A percentile compares a stretch with the other conserved stretches of the same genome.
Conservation (phyloP, 2,329 filamentous ascomycete genomes). For the Lecanicillium sp. region DNA sequence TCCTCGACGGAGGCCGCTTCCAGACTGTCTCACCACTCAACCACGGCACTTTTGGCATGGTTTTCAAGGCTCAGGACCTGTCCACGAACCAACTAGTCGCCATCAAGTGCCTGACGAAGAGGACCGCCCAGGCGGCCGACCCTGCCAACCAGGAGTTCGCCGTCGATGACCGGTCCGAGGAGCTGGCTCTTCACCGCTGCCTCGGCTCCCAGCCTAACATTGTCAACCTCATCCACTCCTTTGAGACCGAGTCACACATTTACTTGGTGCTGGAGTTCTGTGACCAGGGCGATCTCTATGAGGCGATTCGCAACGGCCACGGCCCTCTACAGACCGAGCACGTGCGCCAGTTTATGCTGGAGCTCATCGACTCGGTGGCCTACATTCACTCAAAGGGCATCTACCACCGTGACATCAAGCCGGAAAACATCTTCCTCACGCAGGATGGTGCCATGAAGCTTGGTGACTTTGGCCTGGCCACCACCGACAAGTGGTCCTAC, state of each 20-base stretch:
- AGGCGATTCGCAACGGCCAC: conserved; percentile 83
- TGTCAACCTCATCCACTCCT: conserved; percentile 84
- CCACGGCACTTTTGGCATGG: conserved; percentile 97
- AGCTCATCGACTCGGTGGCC: conserved; percentile 82
- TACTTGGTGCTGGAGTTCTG: conserved; percentile 96
- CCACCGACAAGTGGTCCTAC: conserved; percentile 80
- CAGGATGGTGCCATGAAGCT: conserved; percentile 87
- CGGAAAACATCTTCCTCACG: conserved; percentile 95
- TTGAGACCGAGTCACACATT: conserved; percentile 83
- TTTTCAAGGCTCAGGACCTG: conserved; percentile 83
- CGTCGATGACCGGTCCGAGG: conserved; percentile 76
- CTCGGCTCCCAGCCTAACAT: conserved; percentile 81
- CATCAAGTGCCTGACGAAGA: conserved; percentile 94
- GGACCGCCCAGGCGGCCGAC: conserved; percentile 48
- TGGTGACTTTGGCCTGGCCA: conserved; percentile 91
- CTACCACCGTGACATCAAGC: conserved; percentile 97
- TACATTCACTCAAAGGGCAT: conserved; percentile 87
- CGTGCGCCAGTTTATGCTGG: conserved; percentile 93
- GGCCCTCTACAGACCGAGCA: conserved; percentile 93
- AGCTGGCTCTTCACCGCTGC: conserved; percentile 69
- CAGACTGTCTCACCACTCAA: conserved; percentile 90
- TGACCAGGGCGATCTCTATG: conserved; percentile 90
- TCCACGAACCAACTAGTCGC: conserved; percentile 74
- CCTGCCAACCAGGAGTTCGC: conserved; percentile 53
- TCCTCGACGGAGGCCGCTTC: conserved; percentile 77